Evolutionary conservation across 1,139 yeast species (phyloP), one percentile per base, ranked within the genome.

Genomic region (Lodderomyces beijingensis): DNA sequence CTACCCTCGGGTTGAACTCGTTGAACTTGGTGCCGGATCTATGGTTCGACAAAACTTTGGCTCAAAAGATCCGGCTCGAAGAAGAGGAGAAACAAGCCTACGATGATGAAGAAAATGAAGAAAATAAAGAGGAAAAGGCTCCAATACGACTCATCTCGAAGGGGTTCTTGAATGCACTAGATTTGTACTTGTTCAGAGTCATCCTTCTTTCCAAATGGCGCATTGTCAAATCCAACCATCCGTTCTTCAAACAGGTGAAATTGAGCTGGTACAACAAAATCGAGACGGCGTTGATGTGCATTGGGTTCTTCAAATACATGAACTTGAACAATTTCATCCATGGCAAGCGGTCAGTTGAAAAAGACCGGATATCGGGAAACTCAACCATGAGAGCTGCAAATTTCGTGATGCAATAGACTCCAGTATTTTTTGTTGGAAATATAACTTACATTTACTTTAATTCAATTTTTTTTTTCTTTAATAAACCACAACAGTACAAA

Each of bases 131-230:
- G n/a, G 50, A 45, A 10, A 36, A 42, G 7, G 42, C 43, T 11
- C 51, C 50, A 38, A 47, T 59, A 7, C 41, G 65, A 25, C 35
- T 41, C 16, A 46, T 65, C n/a, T 48, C 55, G 16, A 54, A 57
- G 32, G 24, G 41, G 1, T 58, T 61, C 37, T 45, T 62, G 37
- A 48, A 63, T 32, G 56, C 46, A 3, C 37, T 64, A 34, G 60
- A 60, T 41, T 42, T 60, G 28, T 66, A 66, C 42, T 46, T 67
- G 30, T 48, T 63, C 32, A 48, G 65, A 34, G 45, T 66, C 33
- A 54, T 65, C 3, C 42, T 65, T 16, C 45, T 67, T 22, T 61
- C 69, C 11, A 67, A 66, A 42, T 67, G 73, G 73, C 50, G 73
- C 34, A 64, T 64, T 21, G 43, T 50, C 24, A 67, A 66, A 42